A percentile compares a stretch with the other conserved stretches of the same genome.
Evolutionary conservation across 257 asterid species (phyloP).

Genomic region (Solanum tacnaense): DNA sequence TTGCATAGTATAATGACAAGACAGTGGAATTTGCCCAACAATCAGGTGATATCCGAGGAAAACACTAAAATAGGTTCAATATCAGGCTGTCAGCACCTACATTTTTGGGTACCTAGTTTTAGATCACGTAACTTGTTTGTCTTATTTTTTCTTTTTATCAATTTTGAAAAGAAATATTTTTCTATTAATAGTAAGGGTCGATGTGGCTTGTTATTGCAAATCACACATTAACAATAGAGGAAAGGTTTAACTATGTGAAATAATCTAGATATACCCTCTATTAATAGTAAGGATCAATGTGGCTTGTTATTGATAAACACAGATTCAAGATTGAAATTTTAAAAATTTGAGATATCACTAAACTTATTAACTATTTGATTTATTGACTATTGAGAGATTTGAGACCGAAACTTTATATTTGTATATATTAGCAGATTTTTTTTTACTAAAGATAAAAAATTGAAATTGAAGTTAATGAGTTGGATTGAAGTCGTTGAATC

Average conservation of each 20-base stretch:
- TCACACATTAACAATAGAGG: neutral
- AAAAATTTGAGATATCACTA: neutral
- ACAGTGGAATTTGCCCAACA: neutral
- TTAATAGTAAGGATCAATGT: neutral
- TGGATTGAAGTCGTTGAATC: neutral
- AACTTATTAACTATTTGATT: too few species aligned
- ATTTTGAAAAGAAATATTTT: neutral
- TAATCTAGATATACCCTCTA: neutral
- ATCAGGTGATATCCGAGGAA: neutral
- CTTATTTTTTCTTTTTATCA: neutral
- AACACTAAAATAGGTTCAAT: neutral
- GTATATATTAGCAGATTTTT: too few species aligned
- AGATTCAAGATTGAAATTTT: neutral
- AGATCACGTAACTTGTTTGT: rapidly evolving
- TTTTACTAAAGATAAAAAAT: too few species aligned
- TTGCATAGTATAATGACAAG: neutral
- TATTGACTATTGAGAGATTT: too few species aligned
- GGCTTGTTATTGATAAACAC: rapidly evolving
- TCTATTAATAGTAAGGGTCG: too few species aligned
- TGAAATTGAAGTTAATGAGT: rapidly evolving
- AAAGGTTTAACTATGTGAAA: too few species aligned
- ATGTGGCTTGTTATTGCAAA: neutral
- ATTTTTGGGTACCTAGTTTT: neutral
- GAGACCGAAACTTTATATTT: too few species aligned
- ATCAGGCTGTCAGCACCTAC: neutral